These are phyloP conservation scores for Lactifluus subvellereus DNA, from an alignment of 768 basidiomycete species.

Conservation along the genomic window DNA sequence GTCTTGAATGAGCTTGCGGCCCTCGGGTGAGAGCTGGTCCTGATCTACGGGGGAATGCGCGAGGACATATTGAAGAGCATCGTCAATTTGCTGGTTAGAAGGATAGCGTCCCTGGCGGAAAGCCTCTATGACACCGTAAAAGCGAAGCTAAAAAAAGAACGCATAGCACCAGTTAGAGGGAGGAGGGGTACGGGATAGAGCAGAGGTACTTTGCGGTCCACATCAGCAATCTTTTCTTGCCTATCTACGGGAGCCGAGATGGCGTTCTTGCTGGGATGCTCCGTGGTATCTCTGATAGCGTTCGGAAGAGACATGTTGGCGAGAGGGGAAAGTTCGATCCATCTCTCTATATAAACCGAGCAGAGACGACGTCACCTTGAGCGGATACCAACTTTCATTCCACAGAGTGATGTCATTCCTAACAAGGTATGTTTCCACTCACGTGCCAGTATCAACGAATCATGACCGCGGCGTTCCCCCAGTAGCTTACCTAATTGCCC, in stretches of 20 bases:
- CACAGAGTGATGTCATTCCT: slow-evolving; percentile 9
- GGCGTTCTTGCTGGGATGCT: slow-evolving; percentile 44
- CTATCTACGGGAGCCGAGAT: slow-evolving; percentile 67
- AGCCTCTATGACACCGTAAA: slow-evolving; percentile 79
- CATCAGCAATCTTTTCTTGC: slow-evolving; percentile 57
- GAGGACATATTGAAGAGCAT: slow-evolving; percentile 61
- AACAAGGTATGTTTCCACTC: no score
- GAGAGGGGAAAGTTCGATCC: background rate
- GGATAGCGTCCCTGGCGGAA: slow-evolving; percentile 76
- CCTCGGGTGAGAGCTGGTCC: slow-evolving; percentile 66
- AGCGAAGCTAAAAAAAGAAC: slow-evolving; percentile 43
- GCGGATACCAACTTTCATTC: background rate
- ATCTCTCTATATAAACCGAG: background rate
- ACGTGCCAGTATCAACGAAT: no score
- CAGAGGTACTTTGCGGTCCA: slow-evolving; percentile 61
- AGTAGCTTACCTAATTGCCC: no score
- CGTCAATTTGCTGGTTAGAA: slow-evolving; percentile 74
- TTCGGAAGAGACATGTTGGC: slow-evolving; percentile 59
- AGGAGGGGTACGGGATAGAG: background rate
- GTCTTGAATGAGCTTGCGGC: slow-evolving; percentile 71
- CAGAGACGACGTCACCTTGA: slow-evolving; percentile 3
- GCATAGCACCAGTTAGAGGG: background rate
- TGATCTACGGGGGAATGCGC: slow-evolving; percentile 53
- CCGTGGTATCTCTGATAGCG: slow-evolving; percentile 55
- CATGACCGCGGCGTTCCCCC: no score